Conservation (phyloP, 1,139 yeast species). For the Yamadazyma spencermartinsiae region DNA sequence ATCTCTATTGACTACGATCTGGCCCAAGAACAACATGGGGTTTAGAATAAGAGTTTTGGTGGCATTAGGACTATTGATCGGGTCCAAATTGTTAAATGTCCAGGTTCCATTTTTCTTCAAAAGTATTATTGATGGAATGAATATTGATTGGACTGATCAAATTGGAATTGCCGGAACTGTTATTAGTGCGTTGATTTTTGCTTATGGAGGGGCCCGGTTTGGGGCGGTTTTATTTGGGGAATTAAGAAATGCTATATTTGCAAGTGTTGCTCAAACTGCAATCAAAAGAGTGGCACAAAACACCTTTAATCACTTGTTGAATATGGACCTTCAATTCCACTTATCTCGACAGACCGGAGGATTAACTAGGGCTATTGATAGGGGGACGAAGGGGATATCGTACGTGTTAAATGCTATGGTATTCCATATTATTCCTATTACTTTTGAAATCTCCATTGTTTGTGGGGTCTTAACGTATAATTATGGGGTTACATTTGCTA, state of each 20-base stretch:
- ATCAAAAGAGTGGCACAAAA: slow-evolving; percentile 87
- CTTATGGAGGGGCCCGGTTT: slow-evolving; percentile 92
- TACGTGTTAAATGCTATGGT: slow-evolving; percentile 94
- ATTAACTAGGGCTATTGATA: slow-evolving; percentile 89
- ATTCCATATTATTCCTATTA: slow-evolving; percentile 89
- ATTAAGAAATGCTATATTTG: slow-evolving; percentile 90
- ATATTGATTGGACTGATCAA: slow-evolving; percentile 75
- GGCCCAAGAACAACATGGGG: slow-evolving; percentile 81
- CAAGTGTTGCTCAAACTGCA: slow-evolving; percentile 93
- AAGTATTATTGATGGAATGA: slow-evolving; percentile 87
- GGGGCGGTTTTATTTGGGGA: slow-evolving; percentile 96
- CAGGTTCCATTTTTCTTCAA: slow-evolving; percentile 96
- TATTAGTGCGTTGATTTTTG: slow-evolving; percentile 73
- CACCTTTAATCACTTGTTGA: slow-evolving; percentile 80
- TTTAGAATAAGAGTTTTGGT: slow-evolving; percentile 74
- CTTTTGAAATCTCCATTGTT: slow-evolving; percentile 88
- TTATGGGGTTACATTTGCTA: slow-evolving; percentile 87
- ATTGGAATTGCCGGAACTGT: slow-evolving; percentile 62
- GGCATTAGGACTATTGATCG: slow-evolving; percentile 71
- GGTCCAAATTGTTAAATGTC: slow-evolving; percentile 82
- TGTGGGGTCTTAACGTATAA: slow-evolving; percentile 93
- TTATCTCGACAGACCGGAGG: slow-evolving; percentile 94
- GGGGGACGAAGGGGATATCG: slow-evolving; percentile 97
- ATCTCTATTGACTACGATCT: slow-evolving; percentile 70
- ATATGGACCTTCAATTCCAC: slow-evolving; percentile 88